Conservation (phyloP, 1,284 basidiomycete species). For the Athelia psychrophila region DNA sequence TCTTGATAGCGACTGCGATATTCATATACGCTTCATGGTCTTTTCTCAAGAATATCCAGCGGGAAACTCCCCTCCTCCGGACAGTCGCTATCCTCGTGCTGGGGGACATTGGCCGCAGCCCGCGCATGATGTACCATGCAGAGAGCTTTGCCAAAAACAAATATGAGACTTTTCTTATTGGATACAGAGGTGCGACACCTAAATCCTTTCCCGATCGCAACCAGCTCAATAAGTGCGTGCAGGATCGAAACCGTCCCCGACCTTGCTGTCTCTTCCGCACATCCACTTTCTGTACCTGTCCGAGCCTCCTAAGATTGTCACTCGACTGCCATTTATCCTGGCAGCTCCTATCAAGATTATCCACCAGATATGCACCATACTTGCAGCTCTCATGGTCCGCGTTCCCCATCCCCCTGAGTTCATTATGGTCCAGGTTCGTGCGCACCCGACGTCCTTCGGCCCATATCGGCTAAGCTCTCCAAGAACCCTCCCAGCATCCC, state of each 20-base stretch:
- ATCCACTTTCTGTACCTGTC: constrained; percentile 68
- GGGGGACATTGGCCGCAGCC: constrained; percentile 94
- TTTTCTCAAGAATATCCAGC: constrained; percentile 15
- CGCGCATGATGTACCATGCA: constrained; percentile 98
- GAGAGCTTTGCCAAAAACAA: constrained; percentile 84
- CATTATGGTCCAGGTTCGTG: constrained; percentile 84
- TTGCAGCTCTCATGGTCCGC: constrained; percentile 58
- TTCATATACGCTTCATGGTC: neutral
- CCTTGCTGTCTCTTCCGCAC: constrained; percentile 60
- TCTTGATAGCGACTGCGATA: neutral
- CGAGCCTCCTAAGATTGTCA: constrained; percentile 58
- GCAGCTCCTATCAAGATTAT: constrained; percentile 81
- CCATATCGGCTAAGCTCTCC: neutral
- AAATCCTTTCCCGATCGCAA: neutral
- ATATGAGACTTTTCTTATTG: constrained; percentile 83
- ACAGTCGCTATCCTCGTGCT: constrained; percentile 89
- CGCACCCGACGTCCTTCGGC: neutral
- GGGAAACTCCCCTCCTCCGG: constrained; percentile 44
- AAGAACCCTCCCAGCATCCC: constrained; percentile 98
- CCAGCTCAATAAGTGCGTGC: constrained; percentile 3
- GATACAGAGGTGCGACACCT: constrained; percentile 70
- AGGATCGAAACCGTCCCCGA: constrained; percentile 77
- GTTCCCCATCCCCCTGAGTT: constrained; percentile 77
- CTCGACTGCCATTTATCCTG: constrained; percentile 68
- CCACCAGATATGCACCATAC: constrained; percentile 64